Evolutionary conservation across 306 rosid genomes (phyloP), one percentile per base, ranked within the genome.

Genomic region (Citrullus colocynthis): DNA sequence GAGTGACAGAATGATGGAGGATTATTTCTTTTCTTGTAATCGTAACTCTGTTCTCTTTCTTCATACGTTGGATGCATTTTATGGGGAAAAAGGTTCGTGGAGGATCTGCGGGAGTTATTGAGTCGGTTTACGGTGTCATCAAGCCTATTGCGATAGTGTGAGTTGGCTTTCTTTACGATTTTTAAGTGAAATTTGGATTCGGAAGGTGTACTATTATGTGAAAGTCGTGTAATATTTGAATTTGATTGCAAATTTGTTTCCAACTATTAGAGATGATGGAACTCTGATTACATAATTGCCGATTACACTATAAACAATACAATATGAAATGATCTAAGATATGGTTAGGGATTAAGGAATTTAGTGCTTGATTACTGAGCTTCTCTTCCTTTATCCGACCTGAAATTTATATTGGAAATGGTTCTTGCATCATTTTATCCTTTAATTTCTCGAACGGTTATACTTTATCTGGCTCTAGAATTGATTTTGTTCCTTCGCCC

Each of bases 61-160:
- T 79, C 52, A 64, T 79, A 51, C 32, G 30, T 71, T 78, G 61
- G 65, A 49, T 82, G 39, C 51, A 67, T 34, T 44, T 77, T 6
- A 32, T 49, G 13, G 42, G 67, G 15, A 58, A 82, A 73, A 81
- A 95, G 98, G 88, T 95, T 82, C 95, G 92, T 81, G 97, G 98
- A 80, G 98, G 98, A 71, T 87, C 98, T 37, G 95, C 93, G 18
- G 98, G 98, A 63, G 88, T 89, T 73, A 88, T 93, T 24, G 98
- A 91, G 81, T 89, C 95, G 34, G 54, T 93, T 52, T 90, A 91
- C 77, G 98, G 98, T 12, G 98, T 87, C 82, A 74, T 90, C 76
- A 93, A 89, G 88, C 98, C 98, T 9, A 82, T 89, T 30, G 80
- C 87, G 58, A 88, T 93, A 81, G 78, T 91, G 98, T 93, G 83